Percentiles rank a stretch among this genome's conserved stretches.
Evolutionary conservation across 2,329 filamentous ascomycete species (phyloP).

Genomic region (Gaeumannomyces sp.): DNA sequence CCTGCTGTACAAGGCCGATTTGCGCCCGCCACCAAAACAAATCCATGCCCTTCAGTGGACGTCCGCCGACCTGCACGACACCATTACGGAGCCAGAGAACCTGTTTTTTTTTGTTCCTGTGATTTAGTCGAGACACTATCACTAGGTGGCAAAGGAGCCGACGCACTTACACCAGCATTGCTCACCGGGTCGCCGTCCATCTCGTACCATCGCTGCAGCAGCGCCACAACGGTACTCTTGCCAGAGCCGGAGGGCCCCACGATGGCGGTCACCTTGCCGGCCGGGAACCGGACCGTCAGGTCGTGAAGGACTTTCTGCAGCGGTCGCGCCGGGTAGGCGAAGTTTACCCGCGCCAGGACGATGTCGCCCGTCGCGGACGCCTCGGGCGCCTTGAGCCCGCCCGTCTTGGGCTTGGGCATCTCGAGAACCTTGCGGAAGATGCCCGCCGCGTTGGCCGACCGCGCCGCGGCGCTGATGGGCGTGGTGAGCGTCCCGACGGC

Average conservation of each 20-base stretch:
- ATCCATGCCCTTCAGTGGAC: constrained; percentile 41
- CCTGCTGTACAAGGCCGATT: constrained; percentile 38
- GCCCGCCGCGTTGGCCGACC: constrained; percentile 48
- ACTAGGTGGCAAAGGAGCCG: neutral
- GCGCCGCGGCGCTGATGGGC: constrained; percentile 48
- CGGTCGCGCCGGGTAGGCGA: constrained; percentile 54
- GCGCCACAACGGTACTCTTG: constrained; percentile 70
- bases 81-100: constrained; percentile 21
- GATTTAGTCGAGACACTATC: neutral
- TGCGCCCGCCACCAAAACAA: constrained; percentile 49
- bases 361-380: constrained; percentile 45
- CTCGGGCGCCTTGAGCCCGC: constrained; percentile 36
- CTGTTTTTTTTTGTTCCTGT: constrained; percentile 8
- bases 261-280: constrained; percentile 70
- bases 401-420: constrained; percentile 29
- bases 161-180: constrained; percentile 15
- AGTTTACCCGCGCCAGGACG: constrained; percentile 55
- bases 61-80: constrained; percentile 19
- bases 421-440: constrained; percentile 49
- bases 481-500: constrained; percentile 50
- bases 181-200: constrained; percentile 36
- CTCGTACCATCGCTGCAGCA: constrained; percentile 68
- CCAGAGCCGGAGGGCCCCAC: constrained; percentile 78
- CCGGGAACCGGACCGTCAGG: constrained; percentile 45
- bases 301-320: constrained; percentile 42